phyloP scores from a whole-genome alignment of 805 yeast species.

The Candida peoriensis region DNA sequence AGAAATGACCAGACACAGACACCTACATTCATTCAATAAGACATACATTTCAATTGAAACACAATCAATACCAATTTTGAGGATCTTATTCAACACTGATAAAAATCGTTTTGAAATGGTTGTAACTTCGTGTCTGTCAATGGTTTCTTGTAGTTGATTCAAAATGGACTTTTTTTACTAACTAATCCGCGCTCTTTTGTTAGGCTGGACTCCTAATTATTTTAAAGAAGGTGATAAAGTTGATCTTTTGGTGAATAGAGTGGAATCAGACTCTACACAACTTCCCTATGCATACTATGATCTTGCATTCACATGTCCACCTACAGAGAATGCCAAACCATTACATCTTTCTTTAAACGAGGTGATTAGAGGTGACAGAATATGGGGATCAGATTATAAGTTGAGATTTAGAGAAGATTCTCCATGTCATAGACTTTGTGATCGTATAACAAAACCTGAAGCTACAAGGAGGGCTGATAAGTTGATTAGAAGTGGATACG shows the following conservation, averaged over 20 bases:
- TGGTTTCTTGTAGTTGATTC: not conserved
- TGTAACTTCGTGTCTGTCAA: no score
- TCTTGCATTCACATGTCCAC: constrained; percentile 77
- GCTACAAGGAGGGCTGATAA: constrained; percentile 53
- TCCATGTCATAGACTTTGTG: constrained; percentile 65
- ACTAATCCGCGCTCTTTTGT: constrained; percentile 4
- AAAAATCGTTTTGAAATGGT: no score
- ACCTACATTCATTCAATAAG: no score
- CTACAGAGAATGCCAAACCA: constrained; percentile 47
- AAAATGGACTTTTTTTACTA: not conserved
- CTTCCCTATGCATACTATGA: constrained; percentile 74
- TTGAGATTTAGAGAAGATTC: constrained; percentile 59
- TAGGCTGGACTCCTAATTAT: constrained; percentile 33
- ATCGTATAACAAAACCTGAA: constrained; percentile 46
- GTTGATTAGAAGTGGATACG: constrained; percentile 63
- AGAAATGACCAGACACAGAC: no score
- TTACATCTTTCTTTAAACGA: constrained; percentile 69
- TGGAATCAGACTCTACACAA: constrained; percentile 73
- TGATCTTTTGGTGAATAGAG: constrained; percentile 67
- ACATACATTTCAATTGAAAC: no score
- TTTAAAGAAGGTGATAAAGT: constrained; percentile 54
- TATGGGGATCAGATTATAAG: constrained; percentile 70
- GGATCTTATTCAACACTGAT: no score
- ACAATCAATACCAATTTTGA: no score
- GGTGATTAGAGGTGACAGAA: constrained; percentile 74